Conservation (phyloP, 495 filamentous ascomycete species). For the Hypoxylon fuscum region DNA sequence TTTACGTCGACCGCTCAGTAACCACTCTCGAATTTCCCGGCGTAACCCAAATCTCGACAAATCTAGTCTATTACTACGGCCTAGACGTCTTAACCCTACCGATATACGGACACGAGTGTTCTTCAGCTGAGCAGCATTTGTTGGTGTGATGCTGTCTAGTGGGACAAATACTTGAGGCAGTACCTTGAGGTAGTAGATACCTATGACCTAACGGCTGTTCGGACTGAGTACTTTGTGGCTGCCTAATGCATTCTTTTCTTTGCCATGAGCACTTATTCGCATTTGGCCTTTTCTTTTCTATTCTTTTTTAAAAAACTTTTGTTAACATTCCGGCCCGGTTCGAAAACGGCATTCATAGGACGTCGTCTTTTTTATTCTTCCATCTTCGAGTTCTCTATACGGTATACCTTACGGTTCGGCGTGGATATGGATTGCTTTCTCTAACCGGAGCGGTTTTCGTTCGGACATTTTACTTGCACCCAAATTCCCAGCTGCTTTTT, state of each 20-base stretch:
- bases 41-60: neutral
- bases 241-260: constrained; percentile 24
- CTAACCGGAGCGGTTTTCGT: constrained; percentile 10
- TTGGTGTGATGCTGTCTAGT: constrained; percentile 11
- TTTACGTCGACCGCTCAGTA: constrained; percentile 33
- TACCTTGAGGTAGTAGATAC: constrained; percentile 19
- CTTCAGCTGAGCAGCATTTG: constrained; percentile 7
- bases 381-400: constrained; percentile 30
- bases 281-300: constrained; percentile 6
- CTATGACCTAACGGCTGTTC: constrained; percentile 16
- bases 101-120: constrained; percentile 8
- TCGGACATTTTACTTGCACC: constrained; percentile 19
- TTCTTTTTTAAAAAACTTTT: constrained; percentile 12
- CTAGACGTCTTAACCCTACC: constrained; percentile 1
- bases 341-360: constrained; percentile 35
- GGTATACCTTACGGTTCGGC: constrained; percentile 42
- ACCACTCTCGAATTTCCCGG: constrained; percentile 15
- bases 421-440: constrained; percentile 23
- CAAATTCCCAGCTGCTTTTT: constrained; percentile 25
- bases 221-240: constrained; percentile 16
- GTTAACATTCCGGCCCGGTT: constrained; percentile 11
- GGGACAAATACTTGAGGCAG: constrained; percentile 11
- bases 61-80: neutral
- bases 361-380: constrained; percentile 24
- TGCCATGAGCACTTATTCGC: constrained; percentile 10